Conservation (phyloP, 345 rosid species). For the Hibiscus syriacus region DNA sequence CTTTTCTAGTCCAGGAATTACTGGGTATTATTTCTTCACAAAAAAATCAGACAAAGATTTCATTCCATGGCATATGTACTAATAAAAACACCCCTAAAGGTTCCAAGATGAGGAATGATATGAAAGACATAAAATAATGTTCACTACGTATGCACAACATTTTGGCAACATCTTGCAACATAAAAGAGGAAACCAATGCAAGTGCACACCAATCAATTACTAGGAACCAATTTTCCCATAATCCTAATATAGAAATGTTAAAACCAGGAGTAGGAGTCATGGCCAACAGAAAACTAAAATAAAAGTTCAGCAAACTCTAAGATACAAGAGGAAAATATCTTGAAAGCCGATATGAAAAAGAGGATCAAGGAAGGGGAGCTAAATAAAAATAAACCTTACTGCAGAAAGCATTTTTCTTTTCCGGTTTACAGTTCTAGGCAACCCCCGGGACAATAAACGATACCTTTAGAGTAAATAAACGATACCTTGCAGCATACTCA, state of each 20-base stretch:
- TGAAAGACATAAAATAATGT: neutral
- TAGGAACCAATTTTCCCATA: neutral
- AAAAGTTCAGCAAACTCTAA: neutral
- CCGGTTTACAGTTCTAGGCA: too few species aligned
- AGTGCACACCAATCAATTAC: neutral
- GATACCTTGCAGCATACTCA: slow-evolving; percentile 94
- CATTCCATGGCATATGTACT: neutral
- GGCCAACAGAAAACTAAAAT: neutral
- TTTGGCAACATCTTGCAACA: neutral
- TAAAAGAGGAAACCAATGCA: neutral
- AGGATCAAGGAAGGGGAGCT: neutral
- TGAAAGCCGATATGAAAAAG: neutral
- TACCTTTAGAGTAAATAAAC: slow-evolving; percentile 8
- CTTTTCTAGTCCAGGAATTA: neutral
- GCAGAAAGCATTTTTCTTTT: neutral
- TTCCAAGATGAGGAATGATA: neutral
- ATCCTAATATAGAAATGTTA: neutral
- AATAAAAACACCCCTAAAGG: neutral
- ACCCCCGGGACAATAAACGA: neutral
- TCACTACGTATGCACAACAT: neutral
- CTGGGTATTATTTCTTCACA: neutral
- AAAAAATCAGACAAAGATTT: neutral
- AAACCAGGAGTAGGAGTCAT: neutral
- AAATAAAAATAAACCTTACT: neutral
- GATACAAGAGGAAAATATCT: neutral